phyloP scores from a whole-genome alignment of 495 filamentous ascomycete species.

The Talaromyces liani region DNA sequence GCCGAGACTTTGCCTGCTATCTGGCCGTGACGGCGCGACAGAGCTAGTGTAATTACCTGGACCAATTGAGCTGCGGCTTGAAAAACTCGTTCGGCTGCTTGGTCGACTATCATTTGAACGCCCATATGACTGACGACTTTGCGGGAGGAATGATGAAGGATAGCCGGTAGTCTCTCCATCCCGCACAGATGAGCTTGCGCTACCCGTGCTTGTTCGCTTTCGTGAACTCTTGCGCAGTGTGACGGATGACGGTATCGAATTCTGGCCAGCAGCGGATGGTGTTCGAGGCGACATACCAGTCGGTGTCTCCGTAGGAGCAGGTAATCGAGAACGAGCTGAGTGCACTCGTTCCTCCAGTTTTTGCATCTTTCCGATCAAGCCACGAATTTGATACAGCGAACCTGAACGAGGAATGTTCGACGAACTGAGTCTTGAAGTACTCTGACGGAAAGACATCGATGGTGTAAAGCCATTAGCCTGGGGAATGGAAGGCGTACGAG shows the following conservation, averaged over 20 bases:
- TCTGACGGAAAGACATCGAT: constrained; percentile 31
- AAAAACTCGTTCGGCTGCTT: constrained; percentile 38
- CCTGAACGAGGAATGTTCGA: constrained; percentile 62
- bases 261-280: constrained; percentile 43
- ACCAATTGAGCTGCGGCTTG: constrained; percentile 37
- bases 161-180: constrained; percentile 35
- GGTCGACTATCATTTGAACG: constrained; percentile 38
- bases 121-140: constrained; percentile 45
- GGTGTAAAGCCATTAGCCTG: constrained; percentile 35
- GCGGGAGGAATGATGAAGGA: constrained; percentile 37
- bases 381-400: constrained; percentile 87
- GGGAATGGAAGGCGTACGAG: constrained; percentile 45
- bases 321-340: constrained; percentile 86
- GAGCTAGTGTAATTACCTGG: constrained; percentile 30
- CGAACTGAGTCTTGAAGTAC: constrained; percentile 25
- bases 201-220: constrained; percentile 57
- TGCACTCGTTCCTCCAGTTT: constrained; percentile 88
- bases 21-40: constrained; percentile 36
- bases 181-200: constrained; percentile 46
- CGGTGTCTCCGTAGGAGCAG: constrained; percentile 69
- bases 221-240: constrained; percentile 68
- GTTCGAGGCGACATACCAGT: constrained; percentile 71
- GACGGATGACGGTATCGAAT: constrained; percentile 62
- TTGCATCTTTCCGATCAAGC: constrained; percentile 93
- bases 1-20: constrained; percentile 63